Conservation (phyloP, 345 rosid species). For the Syzygium oleosum region DNA sequence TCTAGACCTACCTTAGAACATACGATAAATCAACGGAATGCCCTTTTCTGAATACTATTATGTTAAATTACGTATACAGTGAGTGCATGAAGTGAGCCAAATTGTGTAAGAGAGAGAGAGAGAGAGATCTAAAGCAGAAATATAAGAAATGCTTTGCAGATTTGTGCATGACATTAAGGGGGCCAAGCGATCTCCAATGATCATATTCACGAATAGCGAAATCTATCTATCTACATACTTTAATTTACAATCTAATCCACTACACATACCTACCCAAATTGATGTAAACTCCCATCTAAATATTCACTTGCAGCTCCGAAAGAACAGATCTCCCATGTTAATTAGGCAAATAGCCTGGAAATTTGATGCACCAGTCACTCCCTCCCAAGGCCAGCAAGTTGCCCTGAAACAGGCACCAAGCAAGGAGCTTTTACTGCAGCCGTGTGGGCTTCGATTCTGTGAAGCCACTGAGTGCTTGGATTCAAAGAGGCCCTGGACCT, state of each 20-base stretch:
- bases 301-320: no score
- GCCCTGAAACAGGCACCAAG: slow-evolving; percentile 37
- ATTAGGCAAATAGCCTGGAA: neutral
- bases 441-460: slow-evolving; percentile 27
- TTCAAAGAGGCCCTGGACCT: slow-evolving; percentile 18
- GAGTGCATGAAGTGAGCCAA: neutral
- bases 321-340: no score
- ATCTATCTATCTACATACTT: neutral
- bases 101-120: no score
- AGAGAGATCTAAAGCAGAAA: no score
- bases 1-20: neutral
- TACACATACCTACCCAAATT: no score
- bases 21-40: neutral
- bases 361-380: slow-evolving; percentile 23
- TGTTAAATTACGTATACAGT: neutral
- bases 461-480: slow-evolving; percentile 28
- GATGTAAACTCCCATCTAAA: no score
- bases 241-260: slow-evolving; percentile 21
- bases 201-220: no score
- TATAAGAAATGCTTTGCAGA: no score
- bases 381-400: slow-evolving; percentile 34
- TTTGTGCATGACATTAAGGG: no score
- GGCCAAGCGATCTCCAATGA: no score
- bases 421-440: slow-evolving; percentile 36
- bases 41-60: neutral